Evolutionary conservation across 2,329 filamentous ascomycete species (phyloP).

Genomic region (Colletotrichum godetiae): DNA sequence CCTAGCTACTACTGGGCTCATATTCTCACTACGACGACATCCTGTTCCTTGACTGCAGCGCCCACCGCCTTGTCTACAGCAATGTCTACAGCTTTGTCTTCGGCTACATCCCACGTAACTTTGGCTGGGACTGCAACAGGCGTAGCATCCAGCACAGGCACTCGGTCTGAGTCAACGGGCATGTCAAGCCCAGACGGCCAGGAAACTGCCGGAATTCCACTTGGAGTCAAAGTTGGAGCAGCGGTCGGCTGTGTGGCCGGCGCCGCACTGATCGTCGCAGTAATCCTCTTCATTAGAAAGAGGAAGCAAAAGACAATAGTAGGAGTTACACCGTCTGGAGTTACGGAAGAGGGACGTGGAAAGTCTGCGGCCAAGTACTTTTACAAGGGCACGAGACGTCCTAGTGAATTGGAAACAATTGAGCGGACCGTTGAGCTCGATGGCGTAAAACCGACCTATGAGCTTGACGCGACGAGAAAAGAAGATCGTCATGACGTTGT

Average conservation of each 20-base stretch:
- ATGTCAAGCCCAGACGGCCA: neutral
- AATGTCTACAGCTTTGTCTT: neutral
- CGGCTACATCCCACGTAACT: neutral
- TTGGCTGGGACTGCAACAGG: neutral
- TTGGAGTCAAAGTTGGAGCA: neutral
- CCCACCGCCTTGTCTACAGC: neutral
- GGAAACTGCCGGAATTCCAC: neutral
- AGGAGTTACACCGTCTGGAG: neutral
- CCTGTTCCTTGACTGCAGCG: neutral
- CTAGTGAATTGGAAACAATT: neutral
- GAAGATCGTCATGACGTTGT: neutral
- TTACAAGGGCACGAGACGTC: neutral
- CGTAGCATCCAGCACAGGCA: neutral
- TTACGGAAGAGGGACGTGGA: neutral
- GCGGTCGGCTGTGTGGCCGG: neutral
- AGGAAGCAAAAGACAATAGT: neutral
- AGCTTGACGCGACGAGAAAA: neutral
- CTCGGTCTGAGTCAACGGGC: neutral
- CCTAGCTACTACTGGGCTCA: neutral
- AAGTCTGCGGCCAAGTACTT: neutral
- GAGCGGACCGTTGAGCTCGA: slow-evolving; percentile 1
- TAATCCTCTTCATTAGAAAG: neutral
- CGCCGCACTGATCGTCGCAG: neutral
- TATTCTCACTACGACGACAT: neutral
- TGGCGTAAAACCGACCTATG: neutral